Percentiles rank a stretch among this genome's conserved stretches.
Evolutionary conservation across 768 basidiomycete genomes (phyloP).

Genomic region (Calocera cornea): DNA sequence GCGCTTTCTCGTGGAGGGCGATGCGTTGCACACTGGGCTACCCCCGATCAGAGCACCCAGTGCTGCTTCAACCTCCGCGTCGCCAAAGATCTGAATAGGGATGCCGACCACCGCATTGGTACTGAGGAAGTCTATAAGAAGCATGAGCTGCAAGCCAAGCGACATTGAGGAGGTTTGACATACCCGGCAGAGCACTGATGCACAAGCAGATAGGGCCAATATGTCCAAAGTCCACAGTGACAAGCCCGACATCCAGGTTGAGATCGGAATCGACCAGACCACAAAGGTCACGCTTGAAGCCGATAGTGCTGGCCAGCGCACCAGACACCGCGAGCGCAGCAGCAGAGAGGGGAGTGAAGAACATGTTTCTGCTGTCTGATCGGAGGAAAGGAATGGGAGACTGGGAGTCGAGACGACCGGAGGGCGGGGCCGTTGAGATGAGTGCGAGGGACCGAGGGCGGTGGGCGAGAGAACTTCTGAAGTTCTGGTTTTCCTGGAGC

Average conservation of each 20-base stretch:
- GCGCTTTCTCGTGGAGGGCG: neutral
- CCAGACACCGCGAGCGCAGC: neutral
- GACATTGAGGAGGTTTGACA: neutral
- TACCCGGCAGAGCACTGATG: neutral
- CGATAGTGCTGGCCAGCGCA: neutral
- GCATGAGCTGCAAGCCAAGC: neutral
- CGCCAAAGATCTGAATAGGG: neutral
- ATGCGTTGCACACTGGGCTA: neutral
- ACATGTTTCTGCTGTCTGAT: neutral
- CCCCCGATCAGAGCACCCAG: neutral
- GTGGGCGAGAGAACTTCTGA: neutral
- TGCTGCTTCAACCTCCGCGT: neutral
- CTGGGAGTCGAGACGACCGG: neutral
- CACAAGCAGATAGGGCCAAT: conserved; percentile 1
- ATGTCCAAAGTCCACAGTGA: neutral
- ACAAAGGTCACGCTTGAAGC: neutral
- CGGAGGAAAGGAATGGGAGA: neutral
- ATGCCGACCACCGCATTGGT: neutral
- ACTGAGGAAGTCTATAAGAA: neutral
- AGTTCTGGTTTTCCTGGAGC: neutral
- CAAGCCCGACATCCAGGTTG: neutral
- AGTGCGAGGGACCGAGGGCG: neutral
- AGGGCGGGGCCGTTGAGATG: neutral
- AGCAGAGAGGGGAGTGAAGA: neutral
- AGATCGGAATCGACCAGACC: neutral